Conservation (phyloP, 2,329 filamentous ascomycete genomes). For the Aspergillus aculeatinus region DNA sequence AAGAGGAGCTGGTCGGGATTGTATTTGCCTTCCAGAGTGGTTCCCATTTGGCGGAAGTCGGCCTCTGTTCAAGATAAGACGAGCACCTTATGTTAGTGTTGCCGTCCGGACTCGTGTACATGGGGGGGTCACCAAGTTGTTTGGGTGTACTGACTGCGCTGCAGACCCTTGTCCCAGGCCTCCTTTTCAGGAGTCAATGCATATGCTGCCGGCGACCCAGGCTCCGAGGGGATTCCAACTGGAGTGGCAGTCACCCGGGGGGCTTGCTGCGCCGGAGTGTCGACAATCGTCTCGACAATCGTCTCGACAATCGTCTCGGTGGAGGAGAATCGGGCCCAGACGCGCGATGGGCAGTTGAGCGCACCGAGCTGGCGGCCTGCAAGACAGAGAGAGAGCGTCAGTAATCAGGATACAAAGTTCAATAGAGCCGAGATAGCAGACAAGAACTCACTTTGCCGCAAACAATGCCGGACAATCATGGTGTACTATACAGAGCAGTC, state of each 20-base stretch:
- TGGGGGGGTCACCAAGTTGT: background rate
- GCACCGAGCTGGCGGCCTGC: slow-evolving; percentile 40
- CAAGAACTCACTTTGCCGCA: slow-evolving; percentile 41
- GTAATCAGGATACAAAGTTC: background rate
- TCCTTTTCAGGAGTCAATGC: slow-evolving; percentile 10
- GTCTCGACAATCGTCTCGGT: slow-evolving; percentile 29
- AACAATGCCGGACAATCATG: slow-evolving; percentile 44
- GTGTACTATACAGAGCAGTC: slow-evolving; percentile 19
- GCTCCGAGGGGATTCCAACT: slow-evolving; percentile 15
- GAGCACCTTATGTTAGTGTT: background rate
- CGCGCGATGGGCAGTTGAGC: slow-evolving; percentile 33
- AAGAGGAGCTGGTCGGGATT: slow-evolving; percentile 48
- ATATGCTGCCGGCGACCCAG: slow-evolving; percentile 7
- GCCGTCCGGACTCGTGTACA: background rate
- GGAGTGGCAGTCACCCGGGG: slow-evolving; percentile 12
- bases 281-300: slow-evolving; percentile 26
- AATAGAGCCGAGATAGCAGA: background rate
- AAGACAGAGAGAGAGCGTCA: slow-evolving; percentile 15
- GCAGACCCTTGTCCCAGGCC: slow-evolving; percentile 17
- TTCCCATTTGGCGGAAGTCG: slow-evolving; percentile 36
- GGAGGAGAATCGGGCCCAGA: slow-evolving; percentile 36
- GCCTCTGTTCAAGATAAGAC: slow-evolving; percentile 22
- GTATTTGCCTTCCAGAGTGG: slow-evolving; percentile 27
- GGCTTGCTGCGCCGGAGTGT: slow-evolving; percentile 24
- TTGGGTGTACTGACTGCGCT: slow-evolving; percentile 25